Percentiles rank a stretch among this genome's conserved stretches.
Conservation (phyloP, 2,329 filamentous ascomycete species). For the Sporothrix curviconia region DNA sequence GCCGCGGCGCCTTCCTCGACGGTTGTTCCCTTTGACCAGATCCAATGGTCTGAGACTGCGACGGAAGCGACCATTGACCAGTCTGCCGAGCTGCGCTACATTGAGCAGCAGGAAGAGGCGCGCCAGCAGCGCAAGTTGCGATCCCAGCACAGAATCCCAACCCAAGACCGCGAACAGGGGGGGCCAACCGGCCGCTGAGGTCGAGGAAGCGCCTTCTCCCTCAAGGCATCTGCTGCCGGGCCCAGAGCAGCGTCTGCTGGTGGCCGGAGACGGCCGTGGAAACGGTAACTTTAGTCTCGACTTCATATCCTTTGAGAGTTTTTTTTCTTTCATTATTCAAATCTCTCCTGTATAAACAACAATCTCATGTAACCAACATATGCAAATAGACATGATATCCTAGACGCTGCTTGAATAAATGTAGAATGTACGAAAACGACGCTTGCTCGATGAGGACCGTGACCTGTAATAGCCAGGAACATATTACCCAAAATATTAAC, state of each 20-base stretch:
- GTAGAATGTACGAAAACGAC: not conserved
- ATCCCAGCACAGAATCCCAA: too few relatives aligned
- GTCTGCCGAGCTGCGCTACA: slow-evolving; percentile 13
- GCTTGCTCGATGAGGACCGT: not conserved
- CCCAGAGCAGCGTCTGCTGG: not conserved
- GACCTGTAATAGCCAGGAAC: not conserved
- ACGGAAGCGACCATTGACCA: slow-evolving; percentile 14
- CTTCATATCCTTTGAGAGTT: too few relatives aligned
- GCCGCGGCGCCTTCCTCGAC: slow-evolving; percentile 5
- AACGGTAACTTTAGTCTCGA: too few relatives aligned
- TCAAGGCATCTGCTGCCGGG: too few relatives aligned
- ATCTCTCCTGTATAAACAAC: not conserved
- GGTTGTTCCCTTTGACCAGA: slow-evolving; percentile 31
- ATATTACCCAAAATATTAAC: not conserved
- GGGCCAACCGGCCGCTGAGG: too few relatives aligned
- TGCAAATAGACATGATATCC: too few relatives aligned
- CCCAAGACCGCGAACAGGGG: too few relatives aligned
- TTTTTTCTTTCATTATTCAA: not conserved
- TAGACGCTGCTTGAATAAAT: too few relatives aligned
- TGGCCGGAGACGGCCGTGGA: slow-evolving; percentile 14
- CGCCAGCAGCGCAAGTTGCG: not conserved
- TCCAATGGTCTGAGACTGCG: slow-evolving; percentile 20
- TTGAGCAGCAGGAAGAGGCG: slow-evolving; percentile 10
- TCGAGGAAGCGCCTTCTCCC: too few relatives aligned
- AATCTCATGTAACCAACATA: slow-evolving; percentile 6